These are phyloP conservation scores for Phlebiopsis gigantea DNA, from an alignment of 768 basidiomycete genomes.

Conservation along the genomic window DNA sequence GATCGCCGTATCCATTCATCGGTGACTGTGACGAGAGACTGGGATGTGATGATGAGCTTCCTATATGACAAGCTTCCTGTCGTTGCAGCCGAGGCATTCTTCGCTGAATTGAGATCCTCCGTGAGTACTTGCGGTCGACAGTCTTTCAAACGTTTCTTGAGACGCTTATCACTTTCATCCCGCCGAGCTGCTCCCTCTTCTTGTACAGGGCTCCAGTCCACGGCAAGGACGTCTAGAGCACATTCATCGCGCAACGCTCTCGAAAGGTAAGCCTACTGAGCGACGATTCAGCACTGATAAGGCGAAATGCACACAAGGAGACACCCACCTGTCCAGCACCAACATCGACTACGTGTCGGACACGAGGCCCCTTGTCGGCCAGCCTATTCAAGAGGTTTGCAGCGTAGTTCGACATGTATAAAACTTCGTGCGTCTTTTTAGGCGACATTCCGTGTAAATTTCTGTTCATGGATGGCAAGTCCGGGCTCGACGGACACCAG, in stretches of 20 bases:
- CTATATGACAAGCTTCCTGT: constrained; percentile 45
- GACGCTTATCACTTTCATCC: constrained; percentile 24
- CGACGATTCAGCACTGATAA: constrained; percentile 1
- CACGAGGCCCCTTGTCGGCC: constrained; percentile 14
- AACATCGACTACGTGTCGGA: constrained; percentile 56
- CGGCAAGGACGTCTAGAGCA: constrained; percentile 51
- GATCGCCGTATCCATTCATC: constrained; percentile 45
- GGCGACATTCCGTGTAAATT: constrained; percentile 55
- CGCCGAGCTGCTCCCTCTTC: constrained; percentile 51
- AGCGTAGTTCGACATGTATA: constrained; percentile 55
- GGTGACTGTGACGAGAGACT: constrained; percentile 40
- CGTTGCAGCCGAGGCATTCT: neutral
- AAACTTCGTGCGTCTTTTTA: constrained; percentile 72
- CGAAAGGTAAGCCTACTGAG: constrained; percentile 55
- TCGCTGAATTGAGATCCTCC: neutral
- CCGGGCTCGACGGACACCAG: constrained; percentile 1
- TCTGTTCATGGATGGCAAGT: neutral
- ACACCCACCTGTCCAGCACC: constrained; percentile 62
- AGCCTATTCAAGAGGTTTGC: constrained; percentile 28
- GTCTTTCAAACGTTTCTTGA: constrained; percentile 9
- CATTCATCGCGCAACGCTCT: constrained; percentile 34
- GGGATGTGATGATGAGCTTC: constrained; percentile 49
- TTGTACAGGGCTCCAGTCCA: constrained; percentile 58
- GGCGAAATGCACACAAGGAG: neutral
- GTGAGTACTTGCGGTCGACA: neutral